phyloP scores from a whole-genome alignment of 148 eudicot genomes.

The Tetragonia tetragonoides region DNA sequence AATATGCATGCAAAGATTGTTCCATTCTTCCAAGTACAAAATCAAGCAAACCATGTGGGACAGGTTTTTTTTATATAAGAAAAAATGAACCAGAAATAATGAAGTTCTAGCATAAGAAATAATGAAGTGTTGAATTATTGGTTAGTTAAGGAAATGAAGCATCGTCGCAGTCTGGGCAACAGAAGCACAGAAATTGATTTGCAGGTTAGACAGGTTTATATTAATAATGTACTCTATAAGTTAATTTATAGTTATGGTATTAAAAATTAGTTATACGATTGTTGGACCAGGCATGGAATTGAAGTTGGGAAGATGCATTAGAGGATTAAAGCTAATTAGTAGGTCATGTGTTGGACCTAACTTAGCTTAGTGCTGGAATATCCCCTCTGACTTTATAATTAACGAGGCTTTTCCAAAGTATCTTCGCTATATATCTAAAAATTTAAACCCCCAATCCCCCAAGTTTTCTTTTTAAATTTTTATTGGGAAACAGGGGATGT shows the following conservation, averaged over 20 bases:
- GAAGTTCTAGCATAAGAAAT: background rate
- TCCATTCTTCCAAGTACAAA: too few relatives aligned
- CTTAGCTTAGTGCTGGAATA: conserved; percentile 12
- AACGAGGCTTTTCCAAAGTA: background rate
- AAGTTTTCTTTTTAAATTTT: too few relatives aligned
- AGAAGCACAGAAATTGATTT: background rate
- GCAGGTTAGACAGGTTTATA: background rate
- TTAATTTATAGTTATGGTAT: too few relatives aligned
- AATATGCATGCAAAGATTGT: too few relatives aligned
- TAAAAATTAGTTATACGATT: background rate
- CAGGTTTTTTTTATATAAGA: too few relatives aligned
- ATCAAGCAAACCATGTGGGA: too few relatives aligned
- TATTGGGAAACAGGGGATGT: too few relatives aligned
- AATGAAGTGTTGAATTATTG: conserved; percentile 6
- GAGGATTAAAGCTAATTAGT: background rate
- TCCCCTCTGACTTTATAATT: background rate
- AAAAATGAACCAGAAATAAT: too few relatives aligned
- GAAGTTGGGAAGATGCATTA: background rate
- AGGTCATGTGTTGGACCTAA: background rate
- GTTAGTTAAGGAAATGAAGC: background rate
- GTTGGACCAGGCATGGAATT: background rate
- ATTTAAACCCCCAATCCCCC: too few relatives aligned
- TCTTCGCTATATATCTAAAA: too few relatives aligned
- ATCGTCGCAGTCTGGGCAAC: background rate
- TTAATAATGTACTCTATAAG: too few relatives aligned